Evolutionary conservation across 805 yeast species (phyloP).

Genomic region (Teunomyces pallodes): DNA sequence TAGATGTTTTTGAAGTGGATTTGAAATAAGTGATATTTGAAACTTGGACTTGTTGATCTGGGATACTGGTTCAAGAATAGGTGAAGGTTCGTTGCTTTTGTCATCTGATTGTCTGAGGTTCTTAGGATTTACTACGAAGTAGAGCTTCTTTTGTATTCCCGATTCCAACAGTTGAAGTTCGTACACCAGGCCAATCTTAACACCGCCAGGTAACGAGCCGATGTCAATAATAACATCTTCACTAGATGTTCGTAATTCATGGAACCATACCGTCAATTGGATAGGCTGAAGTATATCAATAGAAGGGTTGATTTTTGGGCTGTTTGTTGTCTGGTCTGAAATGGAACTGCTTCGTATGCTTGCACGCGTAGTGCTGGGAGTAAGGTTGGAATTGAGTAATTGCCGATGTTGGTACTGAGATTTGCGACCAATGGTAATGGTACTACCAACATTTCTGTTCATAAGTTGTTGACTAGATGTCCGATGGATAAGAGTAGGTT

Average conservation of each 20-base stretch:
- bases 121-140: slow-evolving; percentile 41
- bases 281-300: slow-evolving; percentile 20
- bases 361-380: slow-evolving; percentile 1
- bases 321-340: background rate
- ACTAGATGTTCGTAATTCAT: slow-evolving; percentile 58
- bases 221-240: slow-evolving; percentile 66
- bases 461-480: slow-evolving; percentile 7
- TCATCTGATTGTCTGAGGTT: slow-evolving; percentile 15
- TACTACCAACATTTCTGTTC: slow-evolving; percentile 20
- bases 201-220: slow-evolving; percentile 49
- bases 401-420: slow-evolving; percentile 2
- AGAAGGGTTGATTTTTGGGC: background rate
- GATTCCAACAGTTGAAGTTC: slow-evolving; percentile 54
- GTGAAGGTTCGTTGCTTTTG: slow-evolving; percentile 13
- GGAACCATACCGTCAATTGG: slow-evolving; percentile 56
- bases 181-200: slow-evolving; percentile 72
- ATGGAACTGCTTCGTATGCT: slow-evolving; percentile 3
- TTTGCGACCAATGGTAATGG: slow-evolving; percentile 11
- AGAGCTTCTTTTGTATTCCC: slow-evolving; percentile 29
- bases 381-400: slow-evolving; percentile 1
- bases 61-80: slow-evolving; percentile 3
- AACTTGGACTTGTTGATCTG: slow-evolving; percentile 18
- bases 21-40: slow-evolving; percentile 57
- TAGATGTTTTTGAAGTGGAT: slow-evolving; percentile 56
- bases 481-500: background rate